Evolutionary conservation across 805 yeast species (phyloP), one percentile per base, ranked within the genome.

Genomic region (Cyberlindnera japonica): DNA sequence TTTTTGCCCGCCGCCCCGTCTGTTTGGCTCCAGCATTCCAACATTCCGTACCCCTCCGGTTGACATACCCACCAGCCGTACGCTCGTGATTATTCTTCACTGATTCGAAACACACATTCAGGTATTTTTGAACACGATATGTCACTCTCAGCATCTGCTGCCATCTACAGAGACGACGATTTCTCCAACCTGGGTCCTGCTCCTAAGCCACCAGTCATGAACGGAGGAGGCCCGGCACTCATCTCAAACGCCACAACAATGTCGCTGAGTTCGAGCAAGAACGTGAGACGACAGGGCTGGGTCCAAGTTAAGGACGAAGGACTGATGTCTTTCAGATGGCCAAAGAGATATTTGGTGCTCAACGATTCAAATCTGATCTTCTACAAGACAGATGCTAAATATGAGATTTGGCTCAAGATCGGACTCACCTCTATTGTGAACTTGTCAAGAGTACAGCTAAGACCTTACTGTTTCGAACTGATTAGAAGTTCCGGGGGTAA

Each of bases 251-350:
- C 57, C 17, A 45, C 44, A 7, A 17, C 40, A n/a, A 14, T 36
- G 7, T 39, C 47, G 63, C 64, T 43, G 61, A 69, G 37, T 48
- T 37, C 47, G 8, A 35, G 40, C 20, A 53, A 53, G 23, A 23
- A 55, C 13, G 55, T 50, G 3, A 51, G 59, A 47, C 51, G 75
- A 43, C 72, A 77, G 43, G 96, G 97, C 0, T 90, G 96, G 95
- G 90, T 88, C 17, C 84, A 85, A 40, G 80, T 88, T 44, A 90
- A 87, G 61, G 98, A 91, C 53, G 97, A 91, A 53, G 96, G 97
- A 12, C 67, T 91, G 47, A 76, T 87, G 48, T 77, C 89, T 6
- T 89, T 90, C 59, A 70, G 95, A 51, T 91, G 99, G 99, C 89
- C 90, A 43, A 89, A 89, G 57, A 76, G 93, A 53, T 91, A 71